These are phyloP conservation scores for Rutidosis leptorrhynchoides DNA, from an alignment of 129 eudicot genomes.

Conservation along the genomic window DNA sequence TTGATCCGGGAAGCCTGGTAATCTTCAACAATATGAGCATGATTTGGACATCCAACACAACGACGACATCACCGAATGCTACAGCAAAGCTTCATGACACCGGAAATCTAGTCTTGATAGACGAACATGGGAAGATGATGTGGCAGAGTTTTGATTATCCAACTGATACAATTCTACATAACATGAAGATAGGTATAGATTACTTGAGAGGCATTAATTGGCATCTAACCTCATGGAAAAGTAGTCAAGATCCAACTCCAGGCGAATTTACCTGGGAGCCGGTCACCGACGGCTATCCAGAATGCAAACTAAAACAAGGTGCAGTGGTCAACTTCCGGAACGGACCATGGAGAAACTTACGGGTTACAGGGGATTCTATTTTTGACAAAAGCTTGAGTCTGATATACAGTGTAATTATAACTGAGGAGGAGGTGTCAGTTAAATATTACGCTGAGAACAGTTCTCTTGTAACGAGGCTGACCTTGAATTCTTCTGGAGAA, in stretches of 20 bases:
- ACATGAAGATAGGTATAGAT: conserved; percentile 37
- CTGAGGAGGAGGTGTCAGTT: conserved; percentile 20
- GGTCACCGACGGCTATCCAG: conserved; percentile 31
- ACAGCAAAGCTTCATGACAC: conserved; percentile 20
- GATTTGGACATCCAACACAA: conserved; percentile 33
- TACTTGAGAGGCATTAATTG: conserved; percentile 14
- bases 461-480: conserved; percentile 18
- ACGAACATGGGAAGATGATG: conserved; percentile 1
- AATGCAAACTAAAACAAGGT: conserved; percentile 16
- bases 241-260: conserved; percentile 36
- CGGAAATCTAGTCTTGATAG: conserved; percentile 40
- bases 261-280: conserved; percentile 25
- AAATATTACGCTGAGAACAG: conserved; percentile 21
- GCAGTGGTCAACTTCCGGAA: conserved; percentile 3
- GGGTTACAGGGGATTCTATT: conserved; percentile 23
- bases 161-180: conserved; percentile 35
- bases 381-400: conserved; percentile 1
- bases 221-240: conserved; percentile 43
- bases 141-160: conserved; percentile 56
- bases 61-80: neutral
- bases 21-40: conserved; percentile 10
- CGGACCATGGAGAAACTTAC: conserved; percentile 28
- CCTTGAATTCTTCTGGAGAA: conserved; percentile 26
- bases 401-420: conserved; percentile 4
- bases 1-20: conserved; percentile 7